A percentile compares a stretch with the other conserved stretches of the same genome.
phyloP scores from a whole-genome alignment of 2,329 filamentous ascomycete genomes.

The Pseudocercospora eumusae region DNA sequence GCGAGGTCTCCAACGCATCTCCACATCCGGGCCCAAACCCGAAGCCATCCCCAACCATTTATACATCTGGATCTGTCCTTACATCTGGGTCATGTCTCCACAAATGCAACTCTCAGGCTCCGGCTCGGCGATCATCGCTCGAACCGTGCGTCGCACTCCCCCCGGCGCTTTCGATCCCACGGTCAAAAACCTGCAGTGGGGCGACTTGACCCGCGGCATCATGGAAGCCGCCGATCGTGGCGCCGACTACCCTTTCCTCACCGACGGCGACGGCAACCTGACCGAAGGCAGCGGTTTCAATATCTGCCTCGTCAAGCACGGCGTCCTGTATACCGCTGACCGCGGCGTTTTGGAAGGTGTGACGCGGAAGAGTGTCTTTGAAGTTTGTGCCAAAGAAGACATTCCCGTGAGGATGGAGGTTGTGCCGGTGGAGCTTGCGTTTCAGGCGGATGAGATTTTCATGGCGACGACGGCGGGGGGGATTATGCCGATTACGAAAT shows the following conservation, averaged over 20 bases:
- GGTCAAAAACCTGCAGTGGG: constrained; percentile 56
- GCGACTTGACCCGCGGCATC: constrained; percentile 48
- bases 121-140: constrained; percentile 48
- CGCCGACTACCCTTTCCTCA: constrained; percentile 53
- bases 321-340: constrained; percentile 50
- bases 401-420: constrained; percentile 45
- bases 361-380: constrained; percentile 53
- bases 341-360: constrained; percentile 53
- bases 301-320: constrained; percentile 50
- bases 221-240: constrained; percentile 53
- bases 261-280: constrained; percentile 53
- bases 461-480: constrained; percentile 58
- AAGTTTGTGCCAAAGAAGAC: constrained; percentile 42
- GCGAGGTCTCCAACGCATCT: constrained; percentile 48
- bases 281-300: constrained; percentile 57
- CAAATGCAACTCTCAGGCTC: constrained; percentile 44
- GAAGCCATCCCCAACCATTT: constrained; percentile 46
- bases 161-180: constrained; percentile 54
- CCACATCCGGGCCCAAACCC: constrained; percentile 32
- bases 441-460: constrained; percentile 53
- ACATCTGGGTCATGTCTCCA: constrained; percentile 55
- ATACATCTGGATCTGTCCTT: constrained; percentile 54
- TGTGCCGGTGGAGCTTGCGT: constrained; percentile 48
- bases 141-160: constrained; percentile 50
- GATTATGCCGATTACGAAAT: constrained; percentile 54